Conservation (phyloP, 352 stramenopile genomes). For the Aphanomyces cochlioides region DNA sequence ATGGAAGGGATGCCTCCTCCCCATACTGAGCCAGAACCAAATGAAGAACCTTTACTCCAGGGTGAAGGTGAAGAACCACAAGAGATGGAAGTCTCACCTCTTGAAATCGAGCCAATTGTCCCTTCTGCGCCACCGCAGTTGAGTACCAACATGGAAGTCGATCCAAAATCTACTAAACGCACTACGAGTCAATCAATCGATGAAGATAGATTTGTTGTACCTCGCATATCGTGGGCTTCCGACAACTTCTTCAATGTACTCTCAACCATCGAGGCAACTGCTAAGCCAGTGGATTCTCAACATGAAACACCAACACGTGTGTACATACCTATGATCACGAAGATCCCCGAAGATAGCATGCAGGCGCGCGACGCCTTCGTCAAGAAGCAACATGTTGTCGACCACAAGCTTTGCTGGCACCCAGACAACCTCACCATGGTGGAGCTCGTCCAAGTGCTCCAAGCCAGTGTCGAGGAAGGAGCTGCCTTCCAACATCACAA, state of each 20-base stretch:
- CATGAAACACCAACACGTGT: background rate
- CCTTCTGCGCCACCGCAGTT: no score
- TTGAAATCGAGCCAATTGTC: no score
- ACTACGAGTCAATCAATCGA: no score
- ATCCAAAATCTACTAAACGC: no score
- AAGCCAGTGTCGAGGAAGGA: background rate
- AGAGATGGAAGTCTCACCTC: no score
- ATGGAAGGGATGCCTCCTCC: no score
- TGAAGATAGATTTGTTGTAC: no score
- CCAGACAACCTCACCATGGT: slow-evolving; percentile 8
- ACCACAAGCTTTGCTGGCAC: background rate
- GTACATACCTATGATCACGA: background rate
- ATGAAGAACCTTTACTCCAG: no score
- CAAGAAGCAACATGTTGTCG: background rate
- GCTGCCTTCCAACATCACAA: background rate
- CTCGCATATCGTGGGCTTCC: no score
- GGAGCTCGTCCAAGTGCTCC: background rate
- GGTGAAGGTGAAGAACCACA: no score
- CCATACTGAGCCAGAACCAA: no score
- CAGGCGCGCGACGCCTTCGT: background rate
- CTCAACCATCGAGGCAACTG: background rate
- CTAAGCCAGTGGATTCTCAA: background rate
- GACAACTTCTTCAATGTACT: slow-evolving; percentile 3
- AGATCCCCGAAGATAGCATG: background rate
- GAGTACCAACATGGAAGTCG: no score